phyloP scores from a whole-genome alignment of 192 early-diverging fungal species.

The Backusella parvicylindrica region DNA sequence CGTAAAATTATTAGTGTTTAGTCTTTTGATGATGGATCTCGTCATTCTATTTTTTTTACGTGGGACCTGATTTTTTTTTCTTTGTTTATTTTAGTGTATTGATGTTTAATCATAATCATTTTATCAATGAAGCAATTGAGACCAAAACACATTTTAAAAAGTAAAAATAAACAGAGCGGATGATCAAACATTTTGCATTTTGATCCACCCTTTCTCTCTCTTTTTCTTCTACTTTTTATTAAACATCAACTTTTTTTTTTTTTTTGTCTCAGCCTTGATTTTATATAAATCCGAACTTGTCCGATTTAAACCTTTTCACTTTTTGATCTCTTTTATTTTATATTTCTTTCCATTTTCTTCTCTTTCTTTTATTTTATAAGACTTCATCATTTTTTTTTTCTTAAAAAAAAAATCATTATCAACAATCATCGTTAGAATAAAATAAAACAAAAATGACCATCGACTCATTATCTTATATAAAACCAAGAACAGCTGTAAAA shows the following conservation, averaged over 20 bases:
- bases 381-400: not conserved
- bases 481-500: not conserved
- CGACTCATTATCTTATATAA: not conserved
- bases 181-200: not conserved
- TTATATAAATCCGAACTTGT: not conserved
- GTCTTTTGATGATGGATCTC: not conserved
- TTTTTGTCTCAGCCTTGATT: not conserved
- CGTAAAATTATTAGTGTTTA: not conserved
- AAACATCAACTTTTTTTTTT: slow-evolving; percentile 2
- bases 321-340: not conserved
- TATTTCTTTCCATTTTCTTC: not conserved
- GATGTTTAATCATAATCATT: not conserved
- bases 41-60: not conserved
- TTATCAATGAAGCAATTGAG: not conserved
- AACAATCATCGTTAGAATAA: not conserved
- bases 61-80: not conserved
- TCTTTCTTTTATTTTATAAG: not conserved
- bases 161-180: not conserved
- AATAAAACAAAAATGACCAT: not conserved
- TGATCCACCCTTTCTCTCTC: not conserved
- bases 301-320: slow-evolving; percentile 8
- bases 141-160: not conserved
- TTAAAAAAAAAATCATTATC: not conserved
- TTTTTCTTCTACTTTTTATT: not conserved
- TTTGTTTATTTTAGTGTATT: not conserved